phyloP scores from a whole-genome alignment of 768 basidiomycete genomes.

The Psilocybe tampanensis region DNA sequence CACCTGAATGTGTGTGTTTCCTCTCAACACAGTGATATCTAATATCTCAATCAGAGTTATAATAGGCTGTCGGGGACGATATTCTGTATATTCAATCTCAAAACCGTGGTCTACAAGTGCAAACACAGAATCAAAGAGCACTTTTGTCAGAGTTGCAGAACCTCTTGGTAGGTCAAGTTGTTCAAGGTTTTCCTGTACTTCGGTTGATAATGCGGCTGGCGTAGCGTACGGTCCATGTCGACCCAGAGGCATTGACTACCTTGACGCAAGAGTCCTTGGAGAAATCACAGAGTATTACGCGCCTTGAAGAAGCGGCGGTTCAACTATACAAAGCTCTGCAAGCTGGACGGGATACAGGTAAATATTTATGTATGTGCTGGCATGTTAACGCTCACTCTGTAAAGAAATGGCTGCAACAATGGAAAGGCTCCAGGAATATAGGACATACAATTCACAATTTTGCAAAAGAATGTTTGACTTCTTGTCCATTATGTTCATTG shows the following conservation, averaged over 20 bases:
- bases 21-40: background rate
- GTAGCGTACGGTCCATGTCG: constrained; percentile 95
- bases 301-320: constrained; percentile 79
- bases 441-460: constrained; percentile 88
- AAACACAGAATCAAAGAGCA: constrained; percentile 92
- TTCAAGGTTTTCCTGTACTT: background rate
- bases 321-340: constrained; percentile 95
- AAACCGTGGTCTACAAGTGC: constrained; percentile 95
- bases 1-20: constrained; percentile 77
- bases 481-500: constrained; percentile 88
- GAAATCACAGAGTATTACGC: constrained; percentile 71
- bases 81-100: constrained; percentile 96
- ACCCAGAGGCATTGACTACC: constrained; percentile 68
- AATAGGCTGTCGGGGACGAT: constrained; percentile 90
- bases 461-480: constrained; percentile 92
- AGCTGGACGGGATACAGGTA: constrained; percentile 87
- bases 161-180: constrained; percentile 59
- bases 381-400: background rate
- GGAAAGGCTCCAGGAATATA: constrained; percentile 90
- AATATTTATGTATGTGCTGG: background rate
- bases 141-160: constrained; percentile 86
- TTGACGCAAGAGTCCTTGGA: constrained; percentile 92
- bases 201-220: background rate
- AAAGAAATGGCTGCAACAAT: constrained; percentile 96
- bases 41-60: background rate